A percentile compares a stretch with the other conserved stretches of the same genome.
Evolutionary conservation across 2,329 filamentous ascomycete genomes (phyloP).

Genomic region (Phymatotrichopsis omnivora): DNA sequence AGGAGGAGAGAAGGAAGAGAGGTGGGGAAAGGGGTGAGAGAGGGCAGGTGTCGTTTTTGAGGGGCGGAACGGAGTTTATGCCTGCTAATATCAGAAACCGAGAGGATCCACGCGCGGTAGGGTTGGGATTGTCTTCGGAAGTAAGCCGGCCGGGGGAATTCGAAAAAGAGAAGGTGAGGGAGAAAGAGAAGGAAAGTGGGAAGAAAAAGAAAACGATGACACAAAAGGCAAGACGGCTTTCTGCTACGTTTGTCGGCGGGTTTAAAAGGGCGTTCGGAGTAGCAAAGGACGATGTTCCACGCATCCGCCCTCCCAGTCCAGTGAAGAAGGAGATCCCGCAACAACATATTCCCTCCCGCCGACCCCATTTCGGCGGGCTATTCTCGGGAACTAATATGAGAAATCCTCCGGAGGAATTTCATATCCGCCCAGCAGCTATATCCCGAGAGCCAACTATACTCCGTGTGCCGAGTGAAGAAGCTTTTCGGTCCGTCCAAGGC

Average conservation of each 20-base stretch:
- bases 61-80: slow-evolving; percentile 27
- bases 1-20: slow-evolving; percentile 3
- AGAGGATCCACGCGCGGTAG: slow-evolving; percentile 6
- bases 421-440: slow-evolving; percentile 15
- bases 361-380: slow-evolving; percentile 24
- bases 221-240: slow-evolving; percentile 24
- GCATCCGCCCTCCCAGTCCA: no score
- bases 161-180: slow-evolving; percentile 3
- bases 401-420: slow-evolving; percentile 20
- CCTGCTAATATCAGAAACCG: slow-evolving; percentile 18
- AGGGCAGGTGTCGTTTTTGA: slow-evolving; percentile 24
- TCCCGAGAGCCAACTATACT: slow-evolving; percentile 22
- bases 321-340: slow-evolving; percentile 23
- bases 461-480: slow-evolving; percentile 23
- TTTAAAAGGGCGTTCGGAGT: slow-evolving; percentile 23
- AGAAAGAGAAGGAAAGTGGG: slow-evolving; percentile 20
- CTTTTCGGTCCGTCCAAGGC: slow-evolving; percentile 22
- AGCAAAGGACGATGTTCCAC: no score
- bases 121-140: no score
- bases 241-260: slow-evolving; percentile 24
- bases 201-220: slow-evolving; percentile 23
- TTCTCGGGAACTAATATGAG: slow-evolving; percentile 17
- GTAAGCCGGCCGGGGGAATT: not conserved
- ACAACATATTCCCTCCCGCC: slow-evolving; percentile 22
- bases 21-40: slow-evolving; percentile 8